A percentile compares a stretch with the other conserved stretches of the same genome.
These are phyloP conservation scores for Trypanosoma caninum DNA, from an alignment of 208 protist genomes.

Conservation along the genomic window DNA sequence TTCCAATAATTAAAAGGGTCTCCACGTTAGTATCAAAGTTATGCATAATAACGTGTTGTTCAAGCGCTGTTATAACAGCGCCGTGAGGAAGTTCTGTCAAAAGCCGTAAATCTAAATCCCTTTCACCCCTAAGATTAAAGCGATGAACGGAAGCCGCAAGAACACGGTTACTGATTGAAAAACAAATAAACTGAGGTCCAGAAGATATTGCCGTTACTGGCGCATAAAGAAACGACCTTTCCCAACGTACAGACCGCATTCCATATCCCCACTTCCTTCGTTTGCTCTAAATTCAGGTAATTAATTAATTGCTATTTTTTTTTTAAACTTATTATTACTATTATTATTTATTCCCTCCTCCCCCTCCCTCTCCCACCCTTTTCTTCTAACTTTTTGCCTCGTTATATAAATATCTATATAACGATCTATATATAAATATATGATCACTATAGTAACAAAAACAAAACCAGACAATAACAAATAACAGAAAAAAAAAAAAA, in stretches of 20 bases:
- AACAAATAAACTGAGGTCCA: constrained; percentile 16
- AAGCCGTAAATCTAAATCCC: neutral
- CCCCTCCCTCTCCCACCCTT: neutral
- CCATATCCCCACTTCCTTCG: too few species aligned
- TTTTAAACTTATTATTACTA: too few species aligned
- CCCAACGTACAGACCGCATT: neutral
- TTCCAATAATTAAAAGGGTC: constrained; percentile 16
- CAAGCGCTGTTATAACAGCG: constrained; percentile 25
- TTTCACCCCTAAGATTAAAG: too few species aligned
- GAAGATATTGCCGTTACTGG: constrained; percentile 41
- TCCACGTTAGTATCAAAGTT: neutral
- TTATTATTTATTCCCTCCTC: too few species aligned
- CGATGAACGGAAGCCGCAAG: constrained; percentile 2
- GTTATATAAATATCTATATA: too few species aligned
- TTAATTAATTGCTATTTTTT: too few species aligned
- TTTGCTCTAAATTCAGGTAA: too few species aligned
- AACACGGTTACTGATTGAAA: constrained; percentile 41
- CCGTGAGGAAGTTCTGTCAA: constrained; percentile 28
- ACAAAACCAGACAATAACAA: neutral
- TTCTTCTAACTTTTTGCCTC: neutral
- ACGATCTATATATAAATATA: neutral
- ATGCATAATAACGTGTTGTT: neutral
- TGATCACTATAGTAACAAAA: neutral
- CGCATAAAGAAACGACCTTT: constrained; percentile 8
- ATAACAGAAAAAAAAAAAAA: neutral